Conservation (phyloP, 352 stramenopile genomes). For the Achlya hypogyna region DNA sequence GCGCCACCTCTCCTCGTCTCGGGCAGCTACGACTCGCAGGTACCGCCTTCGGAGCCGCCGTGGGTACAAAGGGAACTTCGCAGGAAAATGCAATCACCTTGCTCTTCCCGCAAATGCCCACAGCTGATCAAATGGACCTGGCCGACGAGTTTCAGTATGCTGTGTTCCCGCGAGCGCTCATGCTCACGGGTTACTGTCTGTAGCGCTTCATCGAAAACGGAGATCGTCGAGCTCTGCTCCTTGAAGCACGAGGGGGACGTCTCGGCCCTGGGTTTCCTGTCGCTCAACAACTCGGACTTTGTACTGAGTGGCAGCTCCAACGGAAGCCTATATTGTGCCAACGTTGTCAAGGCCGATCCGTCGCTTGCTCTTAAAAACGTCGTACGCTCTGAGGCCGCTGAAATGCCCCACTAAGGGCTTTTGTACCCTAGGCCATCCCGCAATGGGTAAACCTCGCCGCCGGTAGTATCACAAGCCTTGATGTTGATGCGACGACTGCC, state of each 20-base stretch:
- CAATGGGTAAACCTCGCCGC: conserved; percentile 55
- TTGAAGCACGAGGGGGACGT: conserved; percentile 13
- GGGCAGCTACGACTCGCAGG: conserved; percentile 11
- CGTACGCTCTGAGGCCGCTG: neutral
- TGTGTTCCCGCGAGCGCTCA: neutral
- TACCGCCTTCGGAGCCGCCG: neutral
- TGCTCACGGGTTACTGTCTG: neutral
- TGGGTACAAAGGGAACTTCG: neutral
- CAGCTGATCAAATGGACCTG: conserved; percentile 16
- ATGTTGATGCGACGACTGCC: conserved; percentile 36
- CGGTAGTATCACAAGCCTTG: conserved; percentile 40
- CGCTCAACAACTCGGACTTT: conserved; percentile 17
- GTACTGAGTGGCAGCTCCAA: conserved; percentile 20
- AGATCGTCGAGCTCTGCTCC: conserved; percentile 16
- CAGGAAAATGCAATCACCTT: conserved; percentile 15
- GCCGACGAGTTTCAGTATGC: conserved; percentile 19
- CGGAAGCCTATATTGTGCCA: conserved; percentile 15
- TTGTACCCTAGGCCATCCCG: conserved; percentile 24
- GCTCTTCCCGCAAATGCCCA: conserved; percentile 21
- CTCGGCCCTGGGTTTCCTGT: conserved; percentile 14
- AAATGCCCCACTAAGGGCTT: neutral
- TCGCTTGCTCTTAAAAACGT: conserved; percentile 16
- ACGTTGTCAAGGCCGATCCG: conserved; percentile 13
- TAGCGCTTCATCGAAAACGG: conserved; percentile 9
- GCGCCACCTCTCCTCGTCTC: conserved; percentile 9